A percentile compares a stretch with the other conserved stretches of the same genome.
phyloP scores from a whole-genome alignment of 1,284 basidiomycete species.

The Rhizoctonia solani region DNA sequence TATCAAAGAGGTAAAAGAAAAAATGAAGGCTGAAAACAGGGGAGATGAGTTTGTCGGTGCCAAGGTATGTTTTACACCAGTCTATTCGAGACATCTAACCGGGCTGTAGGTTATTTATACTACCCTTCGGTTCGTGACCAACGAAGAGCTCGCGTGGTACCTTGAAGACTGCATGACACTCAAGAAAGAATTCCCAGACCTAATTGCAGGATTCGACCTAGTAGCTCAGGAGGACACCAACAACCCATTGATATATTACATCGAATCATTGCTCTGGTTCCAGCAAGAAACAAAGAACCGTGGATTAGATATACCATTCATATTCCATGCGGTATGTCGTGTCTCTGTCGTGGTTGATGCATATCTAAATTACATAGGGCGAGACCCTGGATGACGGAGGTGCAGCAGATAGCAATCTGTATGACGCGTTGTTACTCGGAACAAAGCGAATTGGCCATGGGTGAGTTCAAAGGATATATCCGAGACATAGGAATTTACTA shows the following conservation, averaged over 20 bases:
- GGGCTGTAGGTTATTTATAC: conserved; percentile 70
- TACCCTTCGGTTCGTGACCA: conserved; percentile 61
- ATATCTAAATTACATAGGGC: conserved; percentile 58
- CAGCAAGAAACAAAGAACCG: conserved; percentile 58
- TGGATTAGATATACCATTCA: conserved; percentile 70
- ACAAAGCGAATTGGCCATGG: conserved; percentile 48
- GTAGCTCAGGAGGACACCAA: conserved; percentile 74
- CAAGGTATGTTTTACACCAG: conserved; percentile 49
- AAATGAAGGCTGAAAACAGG: conserved; percentile 57
- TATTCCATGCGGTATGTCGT: conserved; percentile 68
- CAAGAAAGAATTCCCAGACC: conserved; percentile 73
- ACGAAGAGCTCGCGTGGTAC: conserved; percentile 66
- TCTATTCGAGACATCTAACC: neutral
- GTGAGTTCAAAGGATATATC: conserved; percentile 46
- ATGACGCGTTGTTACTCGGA: conserved; percentile 39
- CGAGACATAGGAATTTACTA: neutral
- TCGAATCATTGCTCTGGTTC: conserved; percentile 65
- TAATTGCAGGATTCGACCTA: conserved; percentile 78
- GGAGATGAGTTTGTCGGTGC: conserved; percentile 66
- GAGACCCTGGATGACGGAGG: conserved; percentile 38
- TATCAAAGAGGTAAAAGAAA: conserved; percentile 58
- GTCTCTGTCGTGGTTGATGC: conserved; percentile 46
- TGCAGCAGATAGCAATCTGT: conserved; percentile 66
- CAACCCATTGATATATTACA: conserved; percentile 65
- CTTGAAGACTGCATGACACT: conserved; percentile 72